These are phyloP conservation scores for Talaromyces amestolkiae DNA, from an alignment of 2,329 filamentous ascomycete genomes.

Conservation along the genomic window DNA sequence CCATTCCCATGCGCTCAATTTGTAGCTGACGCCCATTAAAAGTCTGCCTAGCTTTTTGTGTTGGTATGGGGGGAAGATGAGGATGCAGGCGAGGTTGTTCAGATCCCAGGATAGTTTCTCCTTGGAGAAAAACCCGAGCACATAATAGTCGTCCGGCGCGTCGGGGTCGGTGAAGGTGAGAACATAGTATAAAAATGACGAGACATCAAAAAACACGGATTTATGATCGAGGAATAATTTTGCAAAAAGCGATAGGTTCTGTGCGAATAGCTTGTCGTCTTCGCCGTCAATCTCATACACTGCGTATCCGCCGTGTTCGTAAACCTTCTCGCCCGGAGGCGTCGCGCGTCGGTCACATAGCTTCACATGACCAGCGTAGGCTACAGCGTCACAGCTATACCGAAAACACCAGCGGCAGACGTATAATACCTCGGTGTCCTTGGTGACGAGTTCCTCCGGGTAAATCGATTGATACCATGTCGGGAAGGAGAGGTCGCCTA, in stretches of 20 bases:
- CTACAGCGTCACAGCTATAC: slow-evolving; percentile 60
- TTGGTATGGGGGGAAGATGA: slow-evolving; percentile 95
- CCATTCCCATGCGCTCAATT: slow-evolving; percentile 75
- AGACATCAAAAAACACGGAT: slow-evolving; percentile 95
- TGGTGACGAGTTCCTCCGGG: slow-evolving; percentile 61
- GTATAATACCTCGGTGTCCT: slow-evolving; percentile 63
- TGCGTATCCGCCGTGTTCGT: slow-evolving; percentile 74
- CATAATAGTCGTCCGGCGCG: slow-evolving; percentile 49
- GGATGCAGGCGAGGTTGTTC: slow-evolving; percentile 94
- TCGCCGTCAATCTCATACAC: slow-evolving; percentile 94
- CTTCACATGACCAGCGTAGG: slow-evolving; percentile 40
- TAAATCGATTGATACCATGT: slow-evolving; percentile 95
- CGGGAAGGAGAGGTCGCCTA: slow-evolving; percentile 79
- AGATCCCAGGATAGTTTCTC: slow-evolving; percentile 99
- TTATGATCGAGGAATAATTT: slow-evolving; percentile 98
- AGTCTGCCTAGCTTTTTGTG: slow-evolving; percentile 82
- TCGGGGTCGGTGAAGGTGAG: slow-evolving; percentile 68
- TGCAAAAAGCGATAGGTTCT: slow-evolving; percentile 92
- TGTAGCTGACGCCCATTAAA: slow-evolving; percentile 90
- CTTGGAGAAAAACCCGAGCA: slow-evolving; percentile 97
- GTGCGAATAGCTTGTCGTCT: slow-evolving; percentile 82
- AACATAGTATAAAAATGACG: slow-evolving; percentile 90
- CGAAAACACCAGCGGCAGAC: slow-evolving; percentile 94
- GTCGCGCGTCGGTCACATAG: slow-evolving; percentile 55
- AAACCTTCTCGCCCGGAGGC: slow-evolving; percentile 71